These are phyloP conservation scores for Xylariaceae sp. DNA, from an alignment of 2,329 filamentous ascomycete species.

Conservation along the genomic window DNA sequence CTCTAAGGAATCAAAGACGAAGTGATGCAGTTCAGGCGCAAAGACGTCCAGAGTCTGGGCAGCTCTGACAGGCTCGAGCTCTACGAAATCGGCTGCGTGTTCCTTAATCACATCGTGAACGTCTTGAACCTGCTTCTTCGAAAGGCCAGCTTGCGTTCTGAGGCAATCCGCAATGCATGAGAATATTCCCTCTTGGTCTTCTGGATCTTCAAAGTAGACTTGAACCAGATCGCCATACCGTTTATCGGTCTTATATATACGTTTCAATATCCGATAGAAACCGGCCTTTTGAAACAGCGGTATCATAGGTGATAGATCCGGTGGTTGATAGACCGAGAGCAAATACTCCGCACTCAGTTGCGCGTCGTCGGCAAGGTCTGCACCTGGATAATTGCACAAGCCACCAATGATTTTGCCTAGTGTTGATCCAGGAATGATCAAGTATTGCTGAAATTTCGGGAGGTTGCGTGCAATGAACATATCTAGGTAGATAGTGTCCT, in stretches of 20 bases:
- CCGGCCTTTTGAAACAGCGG: constrained; percentile 72
- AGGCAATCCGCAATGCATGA: constrained; percentile 74
- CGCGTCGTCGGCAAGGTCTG: constrained; percentile 83
- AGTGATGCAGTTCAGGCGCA: constrained; percentile 61
- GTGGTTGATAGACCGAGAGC: constrained; percentile 86
- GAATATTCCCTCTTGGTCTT: constrained; percentile 73
- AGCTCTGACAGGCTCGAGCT: constrained; percentile 61
- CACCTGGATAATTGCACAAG: constrained; percentile 78
- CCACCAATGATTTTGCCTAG: constrained; percentile 76
- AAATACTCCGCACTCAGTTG: constrained; percentile 97
- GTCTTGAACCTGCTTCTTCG: constrained; percentile 66
- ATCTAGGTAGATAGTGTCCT: constrained; percentile 90
- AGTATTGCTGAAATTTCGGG: constrained; percentile 94
- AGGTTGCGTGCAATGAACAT: constrained; percentile 98
- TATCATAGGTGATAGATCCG: constrained; percentile 72
- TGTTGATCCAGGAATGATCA: constrained; percentile 82
- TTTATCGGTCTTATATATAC: constrained; percentile 74
- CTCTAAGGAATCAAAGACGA: constrained; percentile 58
- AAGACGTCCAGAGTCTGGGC: constrained; percentile 62
- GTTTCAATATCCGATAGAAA: constrained; percentile 90
- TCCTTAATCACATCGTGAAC: constrained; percentile 63
- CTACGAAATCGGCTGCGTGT: constrained; percentile 63
- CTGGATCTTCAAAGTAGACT: constrained; percentile 79
- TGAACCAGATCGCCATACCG: constrained; percentile 75
- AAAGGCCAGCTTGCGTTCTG: constrained; percentile 58